Conservation (phyloP, 2,329 filamentous ascomycete genomes). For the Rhynchosporium graminicola region DNA sequence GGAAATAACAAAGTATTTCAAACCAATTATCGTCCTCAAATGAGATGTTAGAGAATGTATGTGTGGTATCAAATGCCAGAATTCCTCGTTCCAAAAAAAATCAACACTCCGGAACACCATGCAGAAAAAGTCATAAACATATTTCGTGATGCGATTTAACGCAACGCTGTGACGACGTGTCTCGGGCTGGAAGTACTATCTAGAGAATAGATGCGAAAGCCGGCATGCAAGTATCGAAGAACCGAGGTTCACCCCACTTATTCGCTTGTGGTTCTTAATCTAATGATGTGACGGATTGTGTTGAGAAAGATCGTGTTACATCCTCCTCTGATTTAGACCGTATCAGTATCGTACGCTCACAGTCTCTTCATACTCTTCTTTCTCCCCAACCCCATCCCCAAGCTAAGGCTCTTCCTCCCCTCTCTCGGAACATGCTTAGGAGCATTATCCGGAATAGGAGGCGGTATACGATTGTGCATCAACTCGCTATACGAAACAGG, state of each 20-base stretch:
- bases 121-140: no score
- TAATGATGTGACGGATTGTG: no score
- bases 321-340: not conserved
- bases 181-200: no score
- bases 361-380: conserved; percentile 23
- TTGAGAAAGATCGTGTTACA: no score
- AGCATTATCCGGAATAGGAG: conserved; percentile 16
- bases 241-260: no score
- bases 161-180: no score
- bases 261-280: no score
- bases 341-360: not conserved
- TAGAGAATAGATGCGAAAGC: no score
- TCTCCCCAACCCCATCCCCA: conserved; percentile 20
- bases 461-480: conserved; percentile 27
- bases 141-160: no score
- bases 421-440: conserved; percentile 18
- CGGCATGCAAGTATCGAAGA: no score
- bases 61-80: conserved; percentile 6
- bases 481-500: conserved; percentile 31
- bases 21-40: not conserved
- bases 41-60: not conserved
- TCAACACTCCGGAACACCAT: not conserved
- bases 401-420: conserved; percentile 29
- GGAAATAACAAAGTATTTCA: not conserved
- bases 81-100: not conserved